Evolutionary conservation across 2,329 filamentous ascomycete genomes (phyloP), one percentile per base, ranked within the genome.

Genomic region (Calycina herbarum): DNA sequence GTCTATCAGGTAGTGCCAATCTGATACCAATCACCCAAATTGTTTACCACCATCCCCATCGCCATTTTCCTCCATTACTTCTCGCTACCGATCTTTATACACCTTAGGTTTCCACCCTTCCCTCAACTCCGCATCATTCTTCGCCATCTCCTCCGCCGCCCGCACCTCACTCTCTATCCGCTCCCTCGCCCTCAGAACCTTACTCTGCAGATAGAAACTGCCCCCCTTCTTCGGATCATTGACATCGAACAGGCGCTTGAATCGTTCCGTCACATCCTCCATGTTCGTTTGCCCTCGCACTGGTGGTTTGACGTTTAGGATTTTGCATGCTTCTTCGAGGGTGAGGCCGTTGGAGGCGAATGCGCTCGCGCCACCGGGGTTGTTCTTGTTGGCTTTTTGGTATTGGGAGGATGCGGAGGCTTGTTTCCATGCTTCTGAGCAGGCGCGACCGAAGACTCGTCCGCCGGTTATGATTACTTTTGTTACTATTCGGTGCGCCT

Each of bases 141-240:
- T 87, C 15, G 85, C 84, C 76, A 89, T 88, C 76, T 92, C 89
- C 74, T 88, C 83, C 66, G 89, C 85, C 66, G 91, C 88, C 70
- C 88, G 84, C 51, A 95, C 82, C 79, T 99, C 94, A 73, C 90
- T 85, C 82, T 98, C 94, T 80, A 99, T 90, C 70, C 95, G 84
- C 81, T 99, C 94, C 74, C 94, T 87, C 66, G 95, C 95, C 68
- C 95, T 85, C 72, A 98, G 80, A 64, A 99, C 88, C 82, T 99
- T 99, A 84, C 94, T 98, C 81, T 99, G 95, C 59, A 99, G 84
- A 79, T 99, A 99, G 80, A 99, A 99, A 75, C 93, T 97, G 62
- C 95, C 95, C 42, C 95, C 95, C 76, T 97, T 97, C 79, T 96
- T 85, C 11, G 95, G 94, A 70, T 99, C 92, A 81, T 99, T 99